A percentile compares a stretch with the other conserved stretches of the same genome.
These are phyloP conservation scores for Huntiella moniliformis DNA, from an alignment of 2,329 filamentous ascomycete species.

Conservation along the genomic window DNA sequence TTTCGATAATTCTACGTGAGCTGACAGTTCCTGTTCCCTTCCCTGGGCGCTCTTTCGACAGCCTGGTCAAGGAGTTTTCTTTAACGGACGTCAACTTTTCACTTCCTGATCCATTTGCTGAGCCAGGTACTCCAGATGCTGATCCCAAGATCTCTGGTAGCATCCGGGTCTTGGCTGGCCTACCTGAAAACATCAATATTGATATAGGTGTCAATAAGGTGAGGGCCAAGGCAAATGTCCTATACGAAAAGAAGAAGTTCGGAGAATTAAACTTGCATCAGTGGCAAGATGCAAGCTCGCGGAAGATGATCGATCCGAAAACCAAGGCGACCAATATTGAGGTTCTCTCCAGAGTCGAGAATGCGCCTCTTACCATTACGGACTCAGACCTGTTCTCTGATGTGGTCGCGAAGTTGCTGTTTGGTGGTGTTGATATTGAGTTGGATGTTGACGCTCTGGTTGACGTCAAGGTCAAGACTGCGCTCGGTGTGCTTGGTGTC, in stretches of 20 bases:
- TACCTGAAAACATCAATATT: constrained; percentile 79
- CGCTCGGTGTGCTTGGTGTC: constrained; percentile 61
- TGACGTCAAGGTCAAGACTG: constrained; percentile 65
- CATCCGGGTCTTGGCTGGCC: constrained; percentile 55
- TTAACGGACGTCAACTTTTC: constrained; percentile 71
- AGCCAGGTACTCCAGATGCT: constrained; percentile 52
- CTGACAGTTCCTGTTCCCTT: constrained; percentile 73
- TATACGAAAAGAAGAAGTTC: constrained; percentile 58
- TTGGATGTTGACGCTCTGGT: constrained; percentile 63
- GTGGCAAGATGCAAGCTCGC: constrained; percentile 76
- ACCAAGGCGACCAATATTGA: constrained; percentile 42
- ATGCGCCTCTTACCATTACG: constrained; percentile 69
- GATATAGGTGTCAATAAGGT: constrained; percentile 60
- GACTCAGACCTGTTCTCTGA: constrained; percentile 62
- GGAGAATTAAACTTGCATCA: constrained; percentile 60
- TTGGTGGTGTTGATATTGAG: constrained; percentile 49
- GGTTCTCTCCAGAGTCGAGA: constrained; percentile 56
- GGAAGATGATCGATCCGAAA: constrained; percentile 36
- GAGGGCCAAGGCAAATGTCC: constrained; percentile 60
- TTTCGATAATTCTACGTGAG: constrained; percentile 59
- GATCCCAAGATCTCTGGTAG: constrained; percentile 68
- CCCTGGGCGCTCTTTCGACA: constrained; percentile 62
- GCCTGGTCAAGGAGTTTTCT: constrained; percentile 73
- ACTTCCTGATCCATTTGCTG: constrained; percentile 62
- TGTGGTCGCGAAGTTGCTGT: constrained; percentile 63